These are phyloP conservation scores for Cocos nucifera DNA, from an alignment of 176 grass and related monocot genomes.

Conservation along the genomic window DNA sequence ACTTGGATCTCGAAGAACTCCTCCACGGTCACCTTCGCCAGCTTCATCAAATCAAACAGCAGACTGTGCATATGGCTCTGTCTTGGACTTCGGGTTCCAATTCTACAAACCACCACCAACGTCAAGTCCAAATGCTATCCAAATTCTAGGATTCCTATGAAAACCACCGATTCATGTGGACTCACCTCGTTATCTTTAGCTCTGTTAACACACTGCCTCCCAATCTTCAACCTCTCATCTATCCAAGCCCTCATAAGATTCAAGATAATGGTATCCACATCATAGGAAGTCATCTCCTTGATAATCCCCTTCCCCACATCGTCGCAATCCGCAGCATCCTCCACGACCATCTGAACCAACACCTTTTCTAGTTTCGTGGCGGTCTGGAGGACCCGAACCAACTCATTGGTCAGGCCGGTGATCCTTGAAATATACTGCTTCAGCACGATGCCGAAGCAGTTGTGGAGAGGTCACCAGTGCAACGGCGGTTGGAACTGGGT, in stretches of 20 bases:
- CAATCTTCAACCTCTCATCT: conserved; percentile 43
- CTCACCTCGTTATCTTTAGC: conserved; percentile 47
- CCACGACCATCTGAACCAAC: conserved; percentile 31
- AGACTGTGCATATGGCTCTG: conserved; percentile 55
- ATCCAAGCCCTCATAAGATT: conserved; percentile 43
- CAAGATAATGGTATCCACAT: conserved; percentile 32
- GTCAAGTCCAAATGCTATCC: background rate
- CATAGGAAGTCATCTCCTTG: conserved; percentile 25
- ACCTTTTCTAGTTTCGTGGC: conserved; percentile 41
- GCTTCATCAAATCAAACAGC: conserved; percentile 58
- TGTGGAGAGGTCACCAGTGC: conserved; percentile 45
- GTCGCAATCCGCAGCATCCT: conserved; percentile 9
- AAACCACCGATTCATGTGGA: background rate
- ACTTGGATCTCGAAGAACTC: conserved; percentile 57
- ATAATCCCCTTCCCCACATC: conserved; percentile 19
- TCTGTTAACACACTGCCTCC: conserved; percentile 39
- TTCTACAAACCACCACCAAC: conserved; percentile 20
- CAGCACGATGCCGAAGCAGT: conserved; percentile 32
- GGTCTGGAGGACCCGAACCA: conserved; percentile 30
- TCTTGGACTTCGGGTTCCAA: conserved; percentile 61
- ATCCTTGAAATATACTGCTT: conserved; percentile 30
- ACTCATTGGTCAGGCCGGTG: conserved; percentile 39
- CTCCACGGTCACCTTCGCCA: conserved; percentile 51
- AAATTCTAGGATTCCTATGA: too few species aligned
- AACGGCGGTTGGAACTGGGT: conserved; percentile 36